Evolutionary conservation across 169 alveolate species (phyloP).

Genomic region (Plasmodium sp.): DNA sequence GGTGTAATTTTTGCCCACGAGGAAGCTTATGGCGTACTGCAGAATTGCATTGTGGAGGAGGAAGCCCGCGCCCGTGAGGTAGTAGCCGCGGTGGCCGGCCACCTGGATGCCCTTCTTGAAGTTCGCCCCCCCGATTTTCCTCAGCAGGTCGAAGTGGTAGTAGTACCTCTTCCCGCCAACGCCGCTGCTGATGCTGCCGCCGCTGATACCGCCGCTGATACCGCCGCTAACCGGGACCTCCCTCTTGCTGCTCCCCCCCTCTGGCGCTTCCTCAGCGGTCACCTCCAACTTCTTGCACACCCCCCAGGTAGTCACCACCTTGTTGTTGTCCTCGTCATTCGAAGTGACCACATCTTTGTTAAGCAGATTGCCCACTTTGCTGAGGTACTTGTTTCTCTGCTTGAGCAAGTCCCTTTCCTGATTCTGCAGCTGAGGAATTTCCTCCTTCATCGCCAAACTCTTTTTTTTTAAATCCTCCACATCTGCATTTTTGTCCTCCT

Average conservation of each 20-base stretch:
- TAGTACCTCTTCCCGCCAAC: slow-evolving; percentile 16
- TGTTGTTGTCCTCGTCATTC: slow-evolving; percentile 95
- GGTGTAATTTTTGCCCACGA: slow-evolving; percentile 93
- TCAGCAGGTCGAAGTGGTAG: slow-evolving; percentile 94
- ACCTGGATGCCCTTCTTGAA: slow-evolving; percentile 94
- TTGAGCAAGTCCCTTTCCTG: slow-evolving; percentile 78
- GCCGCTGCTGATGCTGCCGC: not conserved
- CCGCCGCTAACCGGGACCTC: not conserved
- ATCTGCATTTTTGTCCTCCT: slow-evolving; percentile 75
- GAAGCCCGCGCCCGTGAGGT: slow-evolving; percentile 96
- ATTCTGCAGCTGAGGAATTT: slow-evolving; percentile 79
- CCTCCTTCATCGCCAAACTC: slow-evolving; percentile 80
- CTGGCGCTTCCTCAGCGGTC: slow-evolving; percentile 23
- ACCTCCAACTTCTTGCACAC: slow-evolving; percentile 85
- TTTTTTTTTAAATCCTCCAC: slow-evolving; percentile 79
- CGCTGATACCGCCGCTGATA: not conserved
- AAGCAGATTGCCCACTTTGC: slow-evolving; percentile 94
- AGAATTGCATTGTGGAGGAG: slow-evolving; percentile 96
- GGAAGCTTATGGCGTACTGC: slow-evolving; percentile 94
- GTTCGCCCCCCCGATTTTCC: slow-evolving; percentile 92
- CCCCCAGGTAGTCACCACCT: slow-evolving; percentile 94
- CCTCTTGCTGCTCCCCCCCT: not conserved
- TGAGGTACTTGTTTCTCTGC: slow-evolving; percentile 81
- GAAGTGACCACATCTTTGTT: slow-evolving; percentile 93
- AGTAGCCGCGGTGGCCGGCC: slow-evolving; percentile 99